Conservation (phyloP, 352 stramenopile genomes). For the Globisporangium solare region DNA sequence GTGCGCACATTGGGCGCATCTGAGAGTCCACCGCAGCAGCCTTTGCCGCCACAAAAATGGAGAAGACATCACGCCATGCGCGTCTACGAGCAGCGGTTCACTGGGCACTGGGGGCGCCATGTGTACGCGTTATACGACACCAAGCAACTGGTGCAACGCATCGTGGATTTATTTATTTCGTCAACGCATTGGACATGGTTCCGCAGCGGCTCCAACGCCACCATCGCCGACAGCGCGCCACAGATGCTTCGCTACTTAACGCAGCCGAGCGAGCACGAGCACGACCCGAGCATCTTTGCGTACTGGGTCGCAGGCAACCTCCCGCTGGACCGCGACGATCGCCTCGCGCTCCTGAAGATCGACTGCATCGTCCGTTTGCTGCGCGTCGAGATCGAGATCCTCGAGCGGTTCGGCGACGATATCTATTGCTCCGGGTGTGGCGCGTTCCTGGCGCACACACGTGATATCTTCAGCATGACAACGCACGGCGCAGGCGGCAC, state of each 20-base stretch:
- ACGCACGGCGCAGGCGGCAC: slow-evolving; percentile 53
- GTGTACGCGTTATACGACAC: slow-evolving; percentile 64
- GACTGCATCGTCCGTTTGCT: slow-evolving; percentile 57
- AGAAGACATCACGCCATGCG: slow-evolving; percentile 5
- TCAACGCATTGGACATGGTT: slow-evolving; percentile 78
- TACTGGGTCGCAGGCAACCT: slow-evolving; percentile 79
- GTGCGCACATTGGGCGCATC: neutral
- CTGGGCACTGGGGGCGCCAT: slow-evolving; percentile 41
- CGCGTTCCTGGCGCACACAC: slow-evolving; percentile 55
- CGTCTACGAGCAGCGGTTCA: slow-evolving; percentile 25
- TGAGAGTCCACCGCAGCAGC: neutral
- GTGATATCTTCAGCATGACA: slow-evolving; percentile 78
- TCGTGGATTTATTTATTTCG: slow-evolving; percentile 64
- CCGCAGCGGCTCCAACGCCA: slow-evolving; percentile 21
- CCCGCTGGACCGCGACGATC: slow-evolving; percentile 49
- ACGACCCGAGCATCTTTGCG: slow-evolving; percentile 64
- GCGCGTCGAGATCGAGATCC: slow-evolving; percentile 47
- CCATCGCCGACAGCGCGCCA: slow-evolving; percentile 22
- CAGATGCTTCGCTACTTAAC: slow-evolving; percentile 27
- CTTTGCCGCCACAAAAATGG: neutral
- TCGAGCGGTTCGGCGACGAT: slow-evolving; percentile 55
- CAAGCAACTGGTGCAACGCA: slow-evolving; percentile 43
- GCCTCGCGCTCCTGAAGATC: slow-evolving; percentile 54
- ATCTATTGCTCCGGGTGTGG: slow-evolving; percentile 65
- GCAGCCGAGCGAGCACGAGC: slow-evolving; percentile 30